Percentiles rank a stretch among this genome's conserved stretches.
These are phyloP conservation scores for Fennellomyces sp. DNA, from an alignment of 371 early-diverging fungal species.

Conservation along the genomic window DNA sequence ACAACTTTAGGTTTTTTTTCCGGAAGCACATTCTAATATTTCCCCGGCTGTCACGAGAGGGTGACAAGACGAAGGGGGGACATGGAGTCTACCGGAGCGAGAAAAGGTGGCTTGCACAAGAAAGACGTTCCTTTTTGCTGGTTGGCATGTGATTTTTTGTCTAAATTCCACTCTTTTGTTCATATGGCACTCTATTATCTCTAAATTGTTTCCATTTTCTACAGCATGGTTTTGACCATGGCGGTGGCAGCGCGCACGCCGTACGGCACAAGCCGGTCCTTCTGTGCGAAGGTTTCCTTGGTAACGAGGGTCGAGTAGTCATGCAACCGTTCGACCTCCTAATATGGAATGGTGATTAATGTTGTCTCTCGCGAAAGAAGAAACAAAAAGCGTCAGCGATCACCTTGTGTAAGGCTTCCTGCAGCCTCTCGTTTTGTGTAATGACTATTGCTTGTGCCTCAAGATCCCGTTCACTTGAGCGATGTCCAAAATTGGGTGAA, in stretches of 20 bases:
- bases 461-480: slow-evolving; percentile 88
- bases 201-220: slow-evolving; percentile 11
- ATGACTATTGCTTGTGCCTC: slow-evolving; percentile 85
- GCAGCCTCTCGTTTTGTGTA: slow-evolving; percentile 63
- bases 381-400: neutral
- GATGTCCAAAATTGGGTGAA: slow-evolving; percentile 91
- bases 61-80: neutral
- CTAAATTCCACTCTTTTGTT: neutral
- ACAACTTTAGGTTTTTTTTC: neutral
- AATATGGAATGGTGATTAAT: too few species aligned
- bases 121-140: neutral
- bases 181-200: neutral
- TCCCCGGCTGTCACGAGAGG: neutral
- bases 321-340: slow-evolving; percentile 52
- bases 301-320: slow-evolving; percentile 38
- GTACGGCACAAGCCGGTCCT: slow-evolving; percentile 49
- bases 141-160: neutral
- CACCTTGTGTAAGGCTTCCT: slow-evolving; percentile 64
- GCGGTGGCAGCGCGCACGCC: slow-evolving; percentile 51
- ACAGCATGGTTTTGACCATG: slow-evolving; percentile 56
- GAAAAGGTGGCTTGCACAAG: neutral
- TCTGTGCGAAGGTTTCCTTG: slow-evolving; percentile 35
- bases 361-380: too few species aligned
- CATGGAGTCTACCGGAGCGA: neutral
- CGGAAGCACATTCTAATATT: neutral